Conservation (phyloP, 1,284 basidiomycete species). For the Apiotrichum domesticum region DNA sequence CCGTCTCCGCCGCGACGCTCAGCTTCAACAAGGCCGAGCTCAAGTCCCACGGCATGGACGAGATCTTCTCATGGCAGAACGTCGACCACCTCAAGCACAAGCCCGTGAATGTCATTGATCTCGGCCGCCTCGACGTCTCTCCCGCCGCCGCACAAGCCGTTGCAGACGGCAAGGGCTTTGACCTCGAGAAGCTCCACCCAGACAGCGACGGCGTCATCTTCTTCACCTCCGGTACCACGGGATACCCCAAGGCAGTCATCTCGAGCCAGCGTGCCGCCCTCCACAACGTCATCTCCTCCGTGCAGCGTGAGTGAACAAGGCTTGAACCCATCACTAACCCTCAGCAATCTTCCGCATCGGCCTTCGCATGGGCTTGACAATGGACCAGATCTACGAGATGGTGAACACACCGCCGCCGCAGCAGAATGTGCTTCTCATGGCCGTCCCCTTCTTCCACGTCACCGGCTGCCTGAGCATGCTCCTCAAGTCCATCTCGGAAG, state of each 20-base stretch:
- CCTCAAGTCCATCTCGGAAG: slow-evolving; percentile 29
- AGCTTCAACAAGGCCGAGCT: background rate
- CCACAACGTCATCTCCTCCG: slow-evolving; percentile 31
- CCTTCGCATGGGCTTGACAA: slow-evolving; percentile 26
- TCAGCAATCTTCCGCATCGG: slow-evolving; percentile 19
- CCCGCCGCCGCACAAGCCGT: background rate
- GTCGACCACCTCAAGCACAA: slow-evolving; percentile 6
- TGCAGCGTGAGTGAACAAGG: slow-evolving; percentile 21
- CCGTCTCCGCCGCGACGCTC: slow-evolving; percentile 12
- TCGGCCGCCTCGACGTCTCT: background rate
- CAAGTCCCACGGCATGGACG: background rate
- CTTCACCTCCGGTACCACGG: slow-evolving; percentile 36
- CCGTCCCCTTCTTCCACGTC: slow-evolving; percentile 42
- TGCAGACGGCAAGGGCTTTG: slow-evolving; percentile 3
- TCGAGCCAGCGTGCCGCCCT: slow-evolving; percentile 39
- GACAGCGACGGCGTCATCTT: slow-evolving; percentile 39
- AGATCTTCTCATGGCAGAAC: slow-evolving; percentile 9
- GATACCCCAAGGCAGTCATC: slow-evolving; percentile 34
- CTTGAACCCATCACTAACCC: background rate
- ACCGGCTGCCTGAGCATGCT: slow-evolving; percentile 38
- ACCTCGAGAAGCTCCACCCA: slow-evolving; percentile 20
- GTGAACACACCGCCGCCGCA: background rate
- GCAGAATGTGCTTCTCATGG: slow-evolving; percentile 17
- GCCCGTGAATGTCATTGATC: slow-evolving; percentile 4
- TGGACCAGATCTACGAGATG: slow-evolving; percentile 27